These are phyloP conservation scores for Annulohypoxylon stygium DNA, from an alignment of 495 filamentous ascomycete genomes.

Conservation along the genomic window DNA sequence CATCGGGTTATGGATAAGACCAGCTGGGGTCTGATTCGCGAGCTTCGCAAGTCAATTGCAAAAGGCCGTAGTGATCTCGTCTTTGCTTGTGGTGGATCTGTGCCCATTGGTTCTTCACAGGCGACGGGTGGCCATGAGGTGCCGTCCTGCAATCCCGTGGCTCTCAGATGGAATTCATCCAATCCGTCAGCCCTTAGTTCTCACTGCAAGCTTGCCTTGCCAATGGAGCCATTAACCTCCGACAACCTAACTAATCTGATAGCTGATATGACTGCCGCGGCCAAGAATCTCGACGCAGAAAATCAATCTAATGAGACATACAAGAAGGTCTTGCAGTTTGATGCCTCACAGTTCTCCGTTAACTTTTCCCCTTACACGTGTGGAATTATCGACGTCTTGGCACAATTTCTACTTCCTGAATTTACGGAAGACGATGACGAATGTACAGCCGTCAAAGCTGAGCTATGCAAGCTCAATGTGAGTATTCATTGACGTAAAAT, in stretches of 20 bases:
- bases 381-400: background rate
- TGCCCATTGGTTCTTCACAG: background rate
- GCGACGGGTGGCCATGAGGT: background rate
- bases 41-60: background rate
- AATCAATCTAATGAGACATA: background rate
- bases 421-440: background rate
- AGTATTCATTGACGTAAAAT: background rate
- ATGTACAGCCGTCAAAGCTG: background rate
- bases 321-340: background rate
- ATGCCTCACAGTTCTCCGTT: background rate
- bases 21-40: too few relatives aligned
- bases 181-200: background rate
- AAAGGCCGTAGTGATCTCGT: background rate
- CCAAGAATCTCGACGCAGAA: background rate
- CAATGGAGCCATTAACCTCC: background rate
- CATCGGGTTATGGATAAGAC: too few relatives aligned
- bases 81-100: constrained; percentile 1
- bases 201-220: background rate
- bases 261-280: background rate
- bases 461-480: background rate
- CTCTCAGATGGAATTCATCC: background rate
- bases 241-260: background rate
- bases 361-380: background rate
- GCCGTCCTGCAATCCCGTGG: background rate
- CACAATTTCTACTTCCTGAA: background rate